Evolutionary conservation across 176 grass and related monocot species (phyloP), one percentile per base, ranked within the genome.

Genomic region (Rhipidocladum racemiflorum): DNA sequence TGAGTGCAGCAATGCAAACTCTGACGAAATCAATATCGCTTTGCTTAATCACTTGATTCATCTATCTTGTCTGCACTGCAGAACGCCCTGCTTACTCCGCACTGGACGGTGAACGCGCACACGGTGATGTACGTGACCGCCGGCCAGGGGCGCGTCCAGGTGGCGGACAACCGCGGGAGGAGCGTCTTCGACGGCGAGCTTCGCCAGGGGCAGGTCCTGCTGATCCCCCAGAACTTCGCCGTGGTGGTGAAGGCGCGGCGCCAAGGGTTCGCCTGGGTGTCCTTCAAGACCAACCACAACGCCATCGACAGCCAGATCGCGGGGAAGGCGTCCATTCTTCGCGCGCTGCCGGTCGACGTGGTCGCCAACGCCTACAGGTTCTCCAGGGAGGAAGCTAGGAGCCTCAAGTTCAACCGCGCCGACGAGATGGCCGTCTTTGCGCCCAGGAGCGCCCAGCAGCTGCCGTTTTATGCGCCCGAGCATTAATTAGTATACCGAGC

Each of bases 71-170:
- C 17, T 84, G 43, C n/a, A n/a, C n/a, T n/a, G n/a, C 15, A 89
- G 87, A 89, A 89, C 20, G 87, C 68, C 14, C 18, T 73, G 23
- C 65, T 84, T 21, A 23, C 86, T 6, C 86, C 86, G n/a, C 75
- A 78, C 51, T 88, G 80, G 86, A 84, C 82, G 53, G 83, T 88
- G 51, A 88, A 84, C 24, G 86, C 80, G 28, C 86, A 88, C 57
- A 78, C 51, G 8, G 51, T 88, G 54, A n/a, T 65, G 51, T 88
- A 88, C 45, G 80, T 83, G 9, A 88, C 79, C 4, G 51, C 80
- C 7, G 73, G 86, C 13, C 79, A 63, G 20, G 77, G 78, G 32
- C 70, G 65, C 23, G 43, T 88, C 4, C 86, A 88, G 39, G 64
- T 88, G 1, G 86, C 74, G 55, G 68, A 84, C 32, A 13, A 88